A percentile compares a stretch with the other conserved stretches of the same genome.
These are phyloP conservation scores for Odonthalia washingtoniensis DNA, from an alignment of 31 red algal genomes.

Conservation along the genomic window DNA sequence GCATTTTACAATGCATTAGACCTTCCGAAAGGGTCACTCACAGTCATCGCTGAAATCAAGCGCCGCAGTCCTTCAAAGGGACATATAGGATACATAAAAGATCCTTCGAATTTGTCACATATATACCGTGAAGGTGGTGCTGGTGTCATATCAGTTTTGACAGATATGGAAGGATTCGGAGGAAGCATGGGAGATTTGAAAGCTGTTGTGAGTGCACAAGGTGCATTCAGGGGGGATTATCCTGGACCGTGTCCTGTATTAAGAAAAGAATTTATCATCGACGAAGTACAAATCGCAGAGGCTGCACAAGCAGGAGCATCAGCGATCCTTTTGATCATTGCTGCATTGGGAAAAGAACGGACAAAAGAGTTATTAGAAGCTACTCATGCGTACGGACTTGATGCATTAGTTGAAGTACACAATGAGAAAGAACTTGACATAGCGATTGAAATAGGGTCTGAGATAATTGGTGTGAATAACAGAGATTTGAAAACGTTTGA, in stretches of 20 bases:
- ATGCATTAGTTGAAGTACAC: slow-evolving; percentile 98
- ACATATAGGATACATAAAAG: slow-evolving; percentile 74
- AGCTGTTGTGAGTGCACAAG: slow-evolving; percentile 69
- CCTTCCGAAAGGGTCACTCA: slow-evolving; percentile 71
- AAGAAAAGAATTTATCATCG: slow-evolving; percentile 99
- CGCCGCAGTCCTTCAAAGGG: slow-evolving; percentile 84
- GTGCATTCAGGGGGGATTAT: slow-evolving; percentile 76
- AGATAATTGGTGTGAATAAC: slow-evolving; percentile 98
- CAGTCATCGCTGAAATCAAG: slow-evolving; percentile 99
- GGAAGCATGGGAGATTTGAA: slow-evolving; percentile 93
- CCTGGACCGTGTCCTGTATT: slow-evolving; percentile 92
- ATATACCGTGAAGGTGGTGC: slow-evolving; percentile 94
- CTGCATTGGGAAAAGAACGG: slow-evolving; percentile 79
- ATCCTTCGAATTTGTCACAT: slow-evolving; percentile 66
- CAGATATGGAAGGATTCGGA: slow-evolving; percentile 88
- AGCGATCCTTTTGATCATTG: slow-evolving; percentile 94
- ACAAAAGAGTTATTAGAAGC: slow-evolving; percentile 80
- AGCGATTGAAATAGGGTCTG: slow-evolving; percentile 80
- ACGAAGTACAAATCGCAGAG: slow-evolving; percentile 98
- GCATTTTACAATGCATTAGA: slow-evolving; percentile 78
- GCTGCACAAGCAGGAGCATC: slow-evolving; percentile 87
- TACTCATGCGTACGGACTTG: slow-evolving; percentile 78
- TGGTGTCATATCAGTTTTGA: slow-evolving; percentile 89
- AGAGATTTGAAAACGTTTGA: slow-evolving; percentile 89
- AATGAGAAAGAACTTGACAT: slow-evolving; percentile 82